Evolutionary conservation across 352 stramenopile species (phyloP), one percentile per base, ranked within the genome.

Genomic region (Paralagenidium karlingii): DNA sequence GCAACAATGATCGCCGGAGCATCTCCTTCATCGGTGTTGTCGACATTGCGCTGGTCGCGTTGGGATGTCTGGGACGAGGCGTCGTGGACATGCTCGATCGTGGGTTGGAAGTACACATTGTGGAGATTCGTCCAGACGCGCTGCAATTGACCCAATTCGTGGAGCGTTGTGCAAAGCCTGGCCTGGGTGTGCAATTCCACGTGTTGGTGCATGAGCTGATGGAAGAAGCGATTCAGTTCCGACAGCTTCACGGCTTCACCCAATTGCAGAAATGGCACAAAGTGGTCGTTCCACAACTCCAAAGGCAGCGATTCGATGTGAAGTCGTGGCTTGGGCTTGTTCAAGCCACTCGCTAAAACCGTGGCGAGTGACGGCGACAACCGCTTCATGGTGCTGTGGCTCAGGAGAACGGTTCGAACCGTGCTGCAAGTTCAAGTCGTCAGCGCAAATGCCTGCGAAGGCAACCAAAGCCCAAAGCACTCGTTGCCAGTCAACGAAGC

Each of bases 101-200:
- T 47, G 1, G 73, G 73, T 51, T 82, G 68, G 34, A 82, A 70
- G 12, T 58, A 58, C 30, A 86, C 55, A 36, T 67, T 63, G 13
- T 45, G 41, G 6, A 86, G 63, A 36, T 82, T 86, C 5, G 28
- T 41, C 71, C 71, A 86, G 8, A 66, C 49, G 10, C 33, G 31
- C 8, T 63, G 45, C 11, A 85, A 43, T 12, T 34, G 39, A 7
- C 46, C 40, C 12, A 81, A 51, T 13, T 73, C 55, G 8, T 38
- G 38, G 16, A 75, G 47, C 7, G 40, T 59, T 7, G 46, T 55
- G 4, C 51, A 56, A 8, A 86, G 39, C n/a, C 39, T 53, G 8
- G 66, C 63, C 18, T 74, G 49, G 12, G 57, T 48, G 8, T 46
- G 53, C 28, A 86, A 40, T 3, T 54, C 49, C 15, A 68, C 54